A percentile compares a stretch with the other conserved stretches of the same genome.
These are phyloP conservation scores for Lipomyces yamanashiensis DNA, from an alignment of 805 yeast species.

Conservation along the genomic window DNA sequence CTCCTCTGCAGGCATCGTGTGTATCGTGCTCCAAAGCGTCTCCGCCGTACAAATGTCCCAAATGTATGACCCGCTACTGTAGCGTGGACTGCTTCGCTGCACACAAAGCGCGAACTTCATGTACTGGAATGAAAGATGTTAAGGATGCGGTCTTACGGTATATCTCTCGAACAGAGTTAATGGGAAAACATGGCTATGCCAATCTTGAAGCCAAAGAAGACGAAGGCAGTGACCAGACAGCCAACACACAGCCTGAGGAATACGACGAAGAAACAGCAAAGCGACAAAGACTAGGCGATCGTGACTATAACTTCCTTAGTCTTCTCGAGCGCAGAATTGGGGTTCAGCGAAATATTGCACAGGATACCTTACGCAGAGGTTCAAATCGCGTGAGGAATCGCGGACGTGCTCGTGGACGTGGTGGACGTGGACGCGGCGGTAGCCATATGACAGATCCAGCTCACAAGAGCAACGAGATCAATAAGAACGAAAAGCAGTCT, in stretches of 20 bases:
- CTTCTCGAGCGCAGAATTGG: constrained; percentile 32
- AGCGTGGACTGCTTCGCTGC: constrained; percentile 28
- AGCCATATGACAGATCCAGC: not conserved
- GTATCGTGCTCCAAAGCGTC: constrained; percentile 20
- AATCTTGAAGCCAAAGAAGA: not conserved
- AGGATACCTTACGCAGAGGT: constrained; percentile 13
- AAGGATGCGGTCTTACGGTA: constrained; percentile 29
- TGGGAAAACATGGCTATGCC: constrained; percentile 25
- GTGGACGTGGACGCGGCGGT: constrained; percentile 3
- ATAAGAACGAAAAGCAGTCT: not conserved
- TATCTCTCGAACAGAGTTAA: constrained; percentile 27
- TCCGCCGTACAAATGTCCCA: constrained; percentile 34
- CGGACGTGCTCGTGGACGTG: constrained; percentile 13
- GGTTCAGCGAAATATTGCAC: constrained; percentile 28
- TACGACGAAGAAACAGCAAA: constrained; percentile 12
- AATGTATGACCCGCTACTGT: constrained; percentile 29
- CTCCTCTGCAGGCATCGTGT: constrained; percentile 12
- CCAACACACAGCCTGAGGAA: not conserved
- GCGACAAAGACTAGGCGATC: constrained; percentile 25
- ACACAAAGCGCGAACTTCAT: constrained; percentile 25
- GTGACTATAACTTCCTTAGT: constrained; percentile 35
- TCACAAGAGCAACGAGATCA: not conserved
- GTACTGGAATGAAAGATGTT: constrained; percentile 31
- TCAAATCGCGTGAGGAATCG: constrained; percentile 3
- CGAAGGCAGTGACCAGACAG: not conserved